Evolutionary conservation across 2,329 filamentous ascomycete genomes (phyloP).

Genomic region (Alternaria gaisen): DNA sequence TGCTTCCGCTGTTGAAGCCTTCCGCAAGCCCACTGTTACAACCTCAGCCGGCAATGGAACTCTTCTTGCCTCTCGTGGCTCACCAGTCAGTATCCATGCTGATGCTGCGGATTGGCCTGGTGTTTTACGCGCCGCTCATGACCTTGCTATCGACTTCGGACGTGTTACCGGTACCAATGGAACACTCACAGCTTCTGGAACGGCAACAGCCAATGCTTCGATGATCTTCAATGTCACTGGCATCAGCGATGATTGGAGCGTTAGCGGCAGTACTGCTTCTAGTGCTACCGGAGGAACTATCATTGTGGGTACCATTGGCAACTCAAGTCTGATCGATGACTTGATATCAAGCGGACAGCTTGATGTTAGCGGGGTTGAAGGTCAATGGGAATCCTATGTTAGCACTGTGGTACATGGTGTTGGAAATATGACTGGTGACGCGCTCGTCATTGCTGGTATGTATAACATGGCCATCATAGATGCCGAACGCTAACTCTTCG

Average conservation of each 20-base stretch:
- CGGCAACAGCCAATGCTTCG: constrained; percentile 56
- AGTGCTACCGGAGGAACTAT: constrained; percentile 57
- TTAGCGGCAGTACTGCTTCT: constrained; percentile 24
- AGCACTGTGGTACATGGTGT: constrained; percentile 68
- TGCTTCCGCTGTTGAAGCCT: constrained; percentile 43
- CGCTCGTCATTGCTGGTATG: constrained; percentile 70
- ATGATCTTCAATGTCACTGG: constrained; percentile 55
- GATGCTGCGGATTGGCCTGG: constrained; percentile 68
- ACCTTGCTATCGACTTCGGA: constrained; percentile 74
- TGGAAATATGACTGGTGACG: constrained; percentile 63
- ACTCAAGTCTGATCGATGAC: constrained; percentile 68
- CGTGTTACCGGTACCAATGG: constrained; percentile 74
- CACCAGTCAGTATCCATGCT: constrained; percentile 43
- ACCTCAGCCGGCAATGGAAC: constrained; percentile 55
- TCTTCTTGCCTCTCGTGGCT: constrained; percentile 42
- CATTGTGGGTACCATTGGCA: constrained; percentile 73
- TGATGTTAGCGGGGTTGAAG: constrained; percentile 65
- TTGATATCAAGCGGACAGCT: constrained; percentile 66
- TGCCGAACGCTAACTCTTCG: constrained; percentile 13
- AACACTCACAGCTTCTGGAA: constrained; percentile 62
- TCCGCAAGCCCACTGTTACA: constrained; percentile 61
- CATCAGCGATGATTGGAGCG: constrained; percentile 47
- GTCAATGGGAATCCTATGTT: constrained; percentile 75
- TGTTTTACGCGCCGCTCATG: constrained; percentile 72
- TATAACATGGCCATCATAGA: not conserved